Base-by-base conservation (phyloP, 352 stramenopile genomes). In the Plasmopara muralis region DNA sequence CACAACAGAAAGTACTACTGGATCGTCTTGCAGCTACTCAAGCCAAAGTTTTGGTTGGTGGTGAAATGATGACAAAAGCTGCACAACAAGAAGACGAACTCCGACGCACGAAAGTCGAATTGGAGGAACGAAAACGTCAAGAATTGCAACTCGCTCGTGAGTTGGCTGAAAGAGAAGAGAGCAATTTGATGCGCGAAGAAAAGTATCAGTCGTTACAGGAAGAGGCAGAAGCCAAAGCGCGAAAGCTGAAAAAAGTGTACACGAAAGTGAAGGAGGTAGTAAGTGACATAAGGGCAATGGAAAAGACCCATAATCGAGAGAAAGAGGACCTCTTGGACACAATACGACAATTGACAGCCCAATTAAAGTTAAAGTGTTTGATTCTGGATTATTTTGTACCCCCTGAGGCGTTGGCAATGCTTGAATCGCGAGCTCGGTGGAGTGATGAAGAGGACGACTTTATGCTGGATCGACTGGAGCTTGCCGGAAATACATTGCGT, bases 191-290 rank as follows among this genome's bases (percentile, higher is more conserved):
- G 67, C 73, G 95, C 7, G 87, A 98, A 58, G 92, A 98, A 45
- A 82, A 92, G 58, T 90, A 89, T 57, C 74, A 86, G 53, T 87
- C 82, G 3, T 51, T 96, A 10, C 75, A 97, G 46, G 94, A 98
- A 58, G 92, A 98, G 60, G 91, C 95, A 6, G 83, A 97, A 42
- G 89, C 83, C 1, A 98, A 98, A 64, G 97, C 94, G 0, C 91
- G 90, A 9, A 98, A 99, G 63, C 77, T 99, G 31, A 97, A 98
- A 55, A 98, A 98, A 56, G 73, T 98, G 14, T 98, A 87, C 49
- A 74, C 64, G 6, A 88, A 90, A 50, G 77, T 97, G 45, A 95
- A 98, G 50, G 82, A 93, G 35, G 85, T 84, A 6, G 77, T 97
- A 47, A 62, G 62, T 6, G 95, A 98, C 48, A 83, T 98, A 43